Base-by-base conservation (phyloP, 441 rosid species). In the Bruguiera hainesii region DNA sequence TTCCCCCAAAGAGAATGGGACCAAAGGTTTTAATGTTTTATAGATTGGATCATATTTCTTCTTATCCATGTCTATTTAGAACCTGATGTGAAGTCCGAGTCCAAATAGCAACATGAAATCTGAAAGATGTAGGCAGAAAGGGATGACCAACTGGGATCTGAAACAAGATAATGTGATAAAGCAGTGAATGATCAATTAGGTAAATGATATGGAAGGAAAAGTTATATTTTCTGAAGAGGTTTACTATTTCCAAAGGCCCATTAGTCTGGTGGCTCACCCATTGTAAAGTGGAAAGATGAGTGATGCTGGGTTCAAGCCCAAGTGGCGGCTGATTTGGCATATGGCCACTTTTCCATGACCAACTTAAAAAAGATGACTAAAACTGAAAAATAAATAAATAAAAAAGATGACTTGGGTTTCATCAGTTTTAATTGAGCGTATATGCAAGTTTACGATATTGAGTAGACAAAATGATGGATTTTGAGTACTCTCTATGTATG, bases 11-110 rank as follows among this genome's bases (percentile, higher is more conserved):
- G 79, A 76, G 56, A 79, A 70, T 63, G 66, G 6, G 30, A 64
- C 67, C 63, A 75, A 73, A 90, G 92, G 94, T 88, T 69, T 75
- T 61, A 67, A 28, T 69, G 63, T 65, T 31, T 25, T 61, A 53
- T 57, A 53, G 60, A 15, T 64, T 28, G 8, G 7, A 31, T 60
- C 30, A 29, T 63, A 6, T 71, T 57, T 25, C 37, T 49, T 30
- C 39, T 50, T 57, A 42, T n/a, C 19, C 26, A 56, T 53, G 37
- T 33, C 53, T 58, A 25, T 71, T 56, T 42, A 59, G 63, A 56
- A 30, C 37, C 49, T 48, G 71, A 23, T 55, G 23, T 63, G 58
- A 39, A 56, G 60, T 26, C 19, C 53, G n/a, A 52, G 49, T 58
- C 25, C 59, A 31, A 30, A 65, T 16, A 35, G 49, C 20, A 31